Base-by-base conservation (phyloP, 2,329 filamentous ascomycete genomes). In the Cladorrhinum sp. region DNA sequence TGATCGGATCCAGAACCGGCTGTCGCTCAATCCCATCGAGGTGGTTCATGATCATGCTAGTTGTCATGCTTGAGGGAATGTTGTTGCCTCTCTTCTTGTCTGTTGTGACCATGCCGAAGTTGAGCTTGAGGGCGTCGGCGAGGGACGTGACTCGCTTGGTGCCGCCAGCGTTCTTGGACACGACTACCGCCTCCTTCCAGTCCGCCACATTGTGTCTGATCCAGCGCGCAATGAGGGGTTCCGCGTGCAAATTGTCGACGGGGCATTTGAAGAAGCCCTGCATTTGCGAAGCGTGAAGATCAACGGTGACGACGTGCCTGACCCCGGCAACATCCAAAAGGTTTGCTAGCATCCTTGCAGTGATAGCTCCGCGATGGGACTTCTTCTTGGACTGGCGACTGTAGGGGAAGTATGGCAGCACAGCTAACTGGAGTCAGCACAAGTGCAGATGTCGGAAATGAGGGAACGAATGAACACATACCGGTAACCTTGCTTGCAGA, bases 371-470 rank as follows among this genome's bases (percentile, higher is more conserved):
- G 66, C 95, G 86, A 73, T 98, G 93, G 59, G 92, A 92, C 79
- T 99, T 99, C 83, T 98, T 98, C 82, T 99, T 99, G 61, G 93
- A 98, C 76, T 99, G 95, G 64, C 95, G 91, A 68, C 92, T 97
- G 80, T 99, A 99, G n/a, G 95, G 95, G 72, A 98, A 99, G 78
- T 98, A 98, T 12, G 91, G 91, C 71, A 95, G 85, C 65, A 95
- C 91, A 66, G 91, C 91, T 93, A 71, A 3, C 16, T 27, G 45
- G 18, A 49, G 56, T 67, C 59, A 67, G 52, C 29, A 22, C 23
- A 52, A 57, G 25, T 49, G 52, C 29, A 22, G 24, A 53, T 55
- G 25, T 45, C 51, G 45, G 57, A 23, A 23, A 16, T 20, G 51
- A 18, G 55, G 49, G 29, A 58, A 63, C 64, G 20, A 58, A 41